Percentiles rank a stretch among this genome's conserved stretches.
These are phyloP conservation scores for Sorghum bicolor DNA, from an alignment of 176 grass and related monocot genomes.

Conservation along the genomic window Sorghum_bicolor_NCBIv3 NC_012873.2:59785501-59786000, in stretches of 20 bases:
- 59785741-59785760: neutral
- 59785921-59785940: neutral
- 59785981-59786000: neutral
- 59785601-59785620: neutral
- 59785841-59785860: neutral
- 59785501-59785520: neutral
- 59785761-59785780: neutral
- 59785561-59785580: neutral
- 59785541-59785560: neutral
- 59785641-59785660: constrained; percentile 1
- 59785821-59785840: neutral
- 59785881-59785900: neutral
- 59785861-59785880: neutral
- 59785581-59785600: neutral
- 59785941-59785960: neutral
- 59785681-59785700: neutral
- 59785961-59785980: neutral
- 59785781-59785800: neutral
- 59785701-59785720: neutral
- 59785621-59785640: neutral
- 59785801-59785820: neutral
- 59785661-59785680: neutral
- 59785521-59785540: neutral
- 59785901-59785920: neutral
- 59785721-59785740: neutral